Conservation (phyloP, 2,329 filamentous ascomycete species). For the Cladosporium phlei region DNA sequence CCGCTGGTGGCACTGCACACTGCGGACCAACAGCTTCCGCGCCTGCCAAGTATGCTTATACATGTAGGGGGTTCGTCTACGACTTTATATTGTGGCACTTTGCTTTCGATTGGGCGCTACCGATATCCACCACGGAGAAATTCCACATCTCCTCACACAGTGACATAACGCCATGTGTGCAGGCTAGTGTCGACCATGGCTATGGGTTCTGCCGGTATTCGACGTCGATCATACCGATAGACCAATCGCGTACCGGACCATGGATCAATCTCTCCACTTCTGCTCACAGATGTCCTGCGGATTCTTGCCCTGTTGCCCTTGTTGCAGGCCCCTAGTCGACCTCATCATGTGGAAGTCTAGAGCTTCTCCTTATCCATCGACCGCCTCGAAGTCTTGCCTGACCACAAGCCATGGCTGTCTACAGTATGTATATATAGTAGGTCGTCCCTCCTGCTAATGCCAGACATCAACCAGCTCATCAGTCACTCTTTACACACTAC, state of each 20-base stretch:
- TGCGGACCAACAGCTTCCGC: neutral
- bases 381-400: neutral
- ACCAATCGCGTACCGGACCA: neutral
- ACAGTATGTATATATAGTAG: constrained; percentile 1
- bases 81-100: neutral
- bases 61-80: neutral
- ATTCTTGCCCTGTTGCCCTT: neutral
- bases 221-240: neutral
- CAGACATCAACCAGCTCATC: neutral
- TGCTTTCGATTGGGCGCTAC: neutral
- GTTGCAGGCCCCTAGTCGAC: too few species aligned
- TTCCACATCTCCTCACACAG: neutral
- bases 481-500: constrained; percentile 1
- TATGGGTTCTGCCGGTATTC: neutral
- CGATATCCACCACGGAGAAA: constrained; percentile 1
- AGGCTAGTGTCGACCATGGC: neutral
- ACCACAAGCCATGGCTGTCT: neutral
- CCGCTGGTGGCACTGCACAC: neutral
- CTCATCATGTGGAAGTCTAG: neutral
- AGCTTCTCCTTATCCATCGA: neutral
- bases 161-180: neutral
- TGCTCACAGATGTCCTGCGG: neutral
- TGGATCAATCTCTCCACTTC: neutral
- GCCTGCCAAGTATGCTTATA: neutral
- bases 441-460: neutral